Conservation (phyloP, 768 basidiomycete species). For the Panaeolus papilionaceus region DNA sequence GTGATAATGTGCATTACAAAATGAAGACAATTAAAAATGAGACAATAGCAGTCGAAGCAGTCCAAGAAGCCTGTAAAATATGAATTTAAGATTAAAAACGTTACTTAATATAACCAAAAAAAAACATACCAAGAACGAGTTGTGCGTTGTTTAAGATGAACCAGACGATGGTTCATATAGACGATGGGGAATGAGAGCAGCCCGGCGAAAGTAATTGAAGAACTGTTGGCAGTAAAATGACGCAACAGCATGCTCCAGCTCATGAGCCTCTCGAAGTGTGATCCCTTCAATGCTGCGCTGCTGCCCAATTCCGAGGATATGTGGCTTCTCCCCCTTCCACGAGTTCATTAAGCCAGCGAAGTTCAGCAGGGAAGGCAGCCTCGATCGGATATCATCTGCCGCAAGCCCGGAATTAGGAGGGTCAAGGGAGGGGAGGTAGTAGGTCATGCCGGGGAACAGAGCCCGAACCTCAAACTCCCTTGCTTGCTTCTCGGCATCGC, state of each 20-base stretch:
- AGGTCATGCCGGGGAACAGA: neutral
- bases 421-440: neutral
- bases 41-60: too few relatives aligned
- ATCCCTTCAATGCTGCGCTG: neutral
- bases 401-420: neutral
- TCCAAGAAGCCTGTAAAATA: too few relatives aligned
- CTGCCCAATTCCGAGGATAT: neutral
- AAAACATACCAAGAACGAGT: neutral
- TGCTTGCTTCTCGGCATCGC: neutral
- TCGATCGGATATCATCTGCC: neutral
- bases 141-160: neutral
- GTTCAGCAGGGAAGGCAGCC: neutral
- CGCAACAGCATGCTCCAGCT: constrained; percentile 8
- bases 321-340: constrained; percentile 16
- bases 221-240: constrained; percentile 18
- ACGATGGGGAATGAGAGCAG: constrained; percentile 16
- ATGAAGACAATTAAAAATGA: too few relatives aligned
- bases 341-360: neutral
- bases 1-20: too few relatives aligned
- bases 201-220: constrained; percentile 17
- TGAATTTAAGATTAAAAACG: too few relatives aligned
- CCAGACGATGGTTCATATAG: neutral
- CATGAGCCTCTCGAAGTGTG: neutral
- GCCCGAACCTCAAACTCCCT: neutral
- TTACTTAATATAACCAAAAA: too few relatives aligned